These are phyloP conservation scores for Noccaea caerulescens DNA, from an alignment of 345 rosid genomes.

Conservation along the genomic window DNA sequence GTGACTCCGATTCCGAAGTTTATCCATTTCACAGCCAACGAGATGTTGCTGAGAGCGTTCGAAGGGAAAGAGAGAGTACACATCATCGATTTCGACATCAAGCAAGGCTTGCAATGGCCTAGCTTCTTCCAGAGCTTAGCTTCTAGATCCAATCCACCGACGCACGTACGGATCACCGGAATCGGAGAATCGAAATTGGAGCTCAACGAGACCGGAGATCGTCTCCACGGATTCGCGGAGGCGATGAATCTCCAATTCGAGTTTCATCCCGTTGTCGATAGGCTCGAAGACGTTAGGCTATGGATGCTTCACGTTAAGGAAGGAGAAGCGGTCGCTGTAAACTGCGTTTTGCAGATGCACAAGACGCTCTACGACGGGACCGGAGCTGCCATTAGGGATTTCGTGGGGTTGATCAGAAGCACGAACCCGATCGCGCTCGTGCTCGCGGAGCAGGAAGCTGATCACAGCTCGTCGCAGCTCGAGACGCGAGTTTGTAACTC, in stretches of 20 bases:
- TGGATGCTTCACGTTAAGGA: conserved; percentile 99
- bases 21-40: conserved; percentile 88
- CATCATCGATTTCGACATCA: conserved; percentile 90
- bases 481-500: conserved; percentile 77
- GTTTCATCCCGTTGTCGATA: conserved; percentile 95
- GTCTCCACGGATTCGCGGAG: conserved; percentile 82
- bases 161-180: conserved; percentile 87
- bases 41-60: conserved; percentile 84
- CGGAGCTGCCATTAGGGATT: conserved; percentile 75
- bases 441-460: conserved; percentile 87
- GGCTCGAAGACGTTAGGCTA: conserved; percentile 92
- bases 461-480: conserved; percentile 53
- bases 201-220: conserved; percentile 87
- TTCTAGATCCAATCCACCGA: conserved; percentile 73
- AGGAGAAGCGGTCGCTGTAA: conserved; percentile 77
- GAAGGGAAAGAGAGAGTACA: conserved; percentile 94
- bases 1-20: conserved; percentile 89
- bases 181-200: conserved; percentile 93
- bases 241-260: conserved; percentile 82
- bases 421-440: conserved; percentile 69
- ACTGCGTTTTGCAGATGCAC: conserved; percentile 85
- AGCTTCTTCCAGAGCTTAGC: conserved; percentile 93
- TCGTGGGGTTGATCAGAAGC: conserved; percentile 82
- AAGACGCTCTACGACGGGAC: conserved; percentile 72
- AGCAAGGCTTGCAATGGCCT: conserved; percentile 99